Evolutionary conservation across 1,284 basidiomycete species (phyloP).

Genomic region (Cutaneotrichosporon sp.): DNA sequence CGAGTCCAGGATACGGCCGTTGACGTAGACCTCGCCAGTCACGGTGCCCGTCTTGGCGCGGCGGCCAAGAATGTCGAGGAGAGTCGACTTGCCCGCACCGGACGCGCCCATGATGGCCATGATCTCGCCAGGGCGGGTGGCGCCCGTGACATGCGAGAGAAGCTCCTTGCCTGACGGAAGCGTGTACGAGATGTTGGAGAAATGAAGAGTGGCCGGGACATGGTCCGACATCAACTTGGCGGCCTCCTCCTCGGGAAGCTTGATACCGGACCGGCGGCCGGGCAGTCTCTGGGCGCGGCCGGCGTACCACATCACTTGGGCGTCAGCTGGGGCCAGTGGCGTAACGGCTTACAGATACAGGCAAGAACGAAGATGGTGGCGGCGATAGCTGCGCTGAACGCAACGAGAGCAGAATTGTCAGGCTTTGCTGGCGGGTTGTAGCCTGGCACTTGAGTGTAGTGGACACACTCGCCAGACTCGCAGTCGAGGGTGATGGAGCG

Average conservation of each 20-base stretch:
- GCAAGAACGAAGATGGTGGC: constrained; percentile 61
- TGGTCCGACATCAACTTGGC: constrained; percentile 88
- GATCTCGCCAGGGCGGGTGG: constrained; percentile 80
- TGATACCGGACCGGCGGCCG: constrained; percentile 70
- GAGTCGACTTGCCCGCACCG: constrained; percentile 93
- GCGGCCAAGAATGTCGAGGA: constrained; percentile 91
- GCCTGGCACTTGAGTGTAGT: constrained; percentile 91
- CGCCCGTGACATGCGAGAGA: constrained; percentile 76
- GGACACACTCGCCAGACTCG: constrained; percentile 87
- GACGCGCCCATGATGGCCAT: constrained; percentile 96
- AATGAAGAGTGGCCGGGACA: constrained; percentile 87
- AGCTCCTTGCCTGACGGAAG: constrained; percentile 67
- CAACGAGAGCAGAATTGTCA: constrained; percentile 77
- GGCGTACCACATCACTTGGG: constrained; percentile 80
- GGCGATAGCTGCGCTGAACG: constrained; percentile 76
- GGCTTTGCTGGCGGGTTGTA: constrained; percentile 78
- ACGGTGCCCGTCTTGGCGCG: constrained; percentile 81
- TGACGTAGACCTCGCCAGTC: constrained; percentile 75
- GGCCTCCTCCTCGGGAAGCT: constrained; percentile 76
- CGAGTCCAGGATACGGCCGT: constrained; percentile 76
- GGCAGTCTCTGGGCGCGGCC: constrained; percentile 67
- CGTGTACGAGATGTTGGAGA: constrained; percentile 78
- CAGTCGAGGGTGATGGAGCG: constrained; percentile 84
- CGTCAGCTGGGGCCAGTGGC: neutral
- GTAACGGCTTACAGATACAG: constrained; percentile 48